Percentiles rank a stretch among this genome's conserved stretches.
These are phyloP conservation scores for Adansonia digitata DNA, from an alignment of 345 rosid genomes.

Conservation along the genomic window DNA sequence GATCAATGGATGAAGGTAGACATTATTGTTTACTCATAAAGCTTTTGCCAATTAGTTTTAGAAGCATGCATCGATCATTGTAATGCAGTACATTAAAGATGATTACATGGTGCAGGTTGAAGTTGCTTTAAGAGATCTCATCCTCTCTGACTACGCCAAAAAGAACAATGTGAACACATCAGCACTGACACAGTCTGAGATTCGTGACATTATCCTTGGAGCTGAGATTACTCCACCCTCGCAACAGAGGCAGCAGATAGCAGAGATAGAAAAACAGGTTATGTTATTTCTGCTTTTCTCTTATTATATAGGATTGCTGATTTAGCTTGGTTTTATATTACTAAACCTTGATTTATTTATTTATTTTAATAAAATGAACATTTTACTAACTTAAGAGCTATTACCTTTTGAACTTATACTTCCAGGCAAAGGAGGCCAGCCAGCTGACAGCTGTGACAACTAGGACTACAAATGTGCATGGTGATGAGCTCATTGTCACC, in stretches of 20 bases:
- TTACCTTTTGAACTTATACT: background rate
- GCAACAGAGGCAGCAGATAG: conserved; percentile 97
- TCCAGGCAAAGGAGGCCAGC: conserved; percentile 94
- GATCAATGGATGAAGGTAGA: conserved; percentile 99
- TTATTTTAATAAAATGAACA: background rate
- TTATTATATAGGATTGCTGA: background rate
- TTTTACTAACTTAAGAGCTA: background rate
- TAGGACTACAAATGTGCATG: conserved; percentile 88
- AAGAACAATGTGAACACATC: conserved; percentile 98
- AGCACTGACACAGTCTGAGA: conserved; percentile 96
- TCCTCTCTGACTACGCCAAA: conserved; percentile 95
- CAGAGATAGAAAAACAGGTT: conserved; percentile 99
- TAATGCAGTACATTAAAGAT: background rate
- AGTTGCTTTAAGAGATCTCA: conserved; percentile 94
- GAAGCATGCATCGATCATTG: background rate
- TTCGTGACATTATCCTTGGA: conserved; percentile 96
- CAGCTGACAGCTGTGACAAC: conserved; percentile 97
- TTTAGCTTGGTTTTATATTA: background rate
- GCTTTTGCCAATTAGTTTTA: background rate
- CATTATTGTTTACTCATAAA: background rate
- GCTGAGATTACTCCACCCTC: conserved; percentile 99
- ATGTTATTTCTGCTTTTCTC: background rate
- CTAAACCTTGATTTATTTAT: background rate
- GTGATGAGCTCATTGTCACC: conserved; percentile 86
- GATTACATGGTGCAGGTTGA: conserved; percentile 56